Conservation (phyloP, 805 yeast genomes). For the Schizosaccharomyces osmophilus region DNA sequence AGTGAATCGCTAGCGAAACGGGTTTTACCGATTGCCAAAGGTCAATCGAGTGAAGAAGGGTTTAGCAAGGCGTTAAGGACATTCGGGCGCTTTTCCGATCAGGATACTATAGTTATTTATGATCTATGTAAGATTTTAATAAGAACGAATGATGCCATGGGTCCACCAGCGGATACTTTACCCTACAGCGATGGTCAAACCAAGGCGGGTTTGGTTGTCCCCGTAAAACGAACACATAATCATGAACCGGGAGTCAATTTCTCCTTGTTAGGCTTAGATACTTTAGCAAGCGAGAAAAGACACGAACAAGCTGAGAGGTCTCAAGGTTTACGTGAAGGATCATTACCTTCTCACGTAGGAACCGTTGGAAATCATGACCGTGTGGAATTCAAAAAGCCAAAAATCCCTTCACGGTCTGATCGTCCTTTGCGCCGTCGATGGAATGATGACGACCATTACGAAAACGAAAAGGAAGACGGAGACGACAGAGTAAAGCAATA, state of each 20-base stretch:
- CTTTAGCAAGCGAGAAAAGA: too few relatives aligned
- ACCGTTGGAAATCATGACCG: background rate
- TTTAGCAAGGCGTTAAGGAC: background rate
- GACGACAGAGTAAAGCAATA: background rate
- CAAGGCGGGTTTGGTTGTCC: background rate
- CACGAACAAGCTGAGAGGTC: background rate
- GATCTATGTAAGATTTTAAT: background rate
- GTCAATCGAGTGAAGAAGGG: background rate
- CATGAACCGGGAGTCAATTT: too few relatives aligned
- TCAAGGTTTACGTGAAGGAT: background rate
- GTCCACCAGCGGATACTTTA: background rate
- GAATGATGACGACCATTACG: background rate
- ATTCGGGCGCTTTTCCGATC: background rate
- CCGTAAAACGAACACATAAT: too few relatives aligned
- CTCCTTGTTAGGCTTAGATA: too few relatives aligned
- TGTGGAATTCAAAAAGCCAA: background rate
- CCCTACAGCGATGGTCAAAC: background rate
- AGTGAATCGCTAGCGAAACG: background rate
- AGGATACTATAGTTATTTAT: background rate
- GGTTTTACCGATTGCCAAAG: background rate
- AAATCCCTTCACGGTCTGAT: background rate
- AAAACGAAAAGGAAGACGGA: background rate
- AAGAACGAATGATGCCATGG: background rate
- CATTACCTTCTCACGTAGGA: background rate
- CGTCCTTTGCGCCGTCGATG: background rate